phyloP scores from a whole-genome alignment of 768 basidiomycete species.

The Psilocybe cubensis region DNA sequence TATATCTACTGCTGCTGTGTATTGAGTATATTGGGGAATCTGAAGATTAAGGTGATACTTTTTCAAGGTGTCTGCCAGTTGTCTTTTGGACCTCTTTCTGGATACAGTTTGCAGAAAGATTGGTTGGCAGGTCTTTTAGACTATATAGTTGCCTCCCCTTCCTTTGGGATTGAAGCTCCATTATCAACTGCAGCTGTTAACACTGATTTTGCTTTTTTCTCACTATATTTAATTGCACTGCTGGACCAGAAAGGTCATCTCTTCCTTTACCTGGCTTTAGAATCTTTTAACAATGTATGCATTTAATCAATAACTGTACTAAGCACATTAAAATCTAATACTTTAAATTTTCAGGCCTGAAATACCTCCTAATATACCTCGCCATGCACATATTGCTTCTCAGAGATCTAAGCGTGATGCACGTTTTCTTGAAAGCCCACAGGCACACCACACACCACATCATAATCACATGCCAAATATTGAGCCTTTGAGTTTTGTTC shows the following conservation, averaged over 20 bases:
- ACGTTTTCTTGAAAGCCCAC: neutral
- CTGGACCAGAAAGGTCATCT: no score
- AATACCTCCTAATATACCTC: neutral
- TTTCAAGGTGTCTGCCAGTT: neutral
- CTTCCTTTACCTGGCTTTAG: no score
- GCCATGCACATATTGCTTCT: neutral
- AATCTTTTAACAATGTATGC: neutral
- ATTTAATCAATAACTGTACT: no score
- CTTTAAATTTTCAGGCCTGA: neutral
- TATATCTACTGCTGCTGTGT: neutral
- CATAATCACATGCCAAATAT: neutral
- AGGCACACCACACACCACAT: neutral
- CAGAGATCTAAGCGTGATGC: neutral
- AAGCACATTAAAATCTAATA: no score
- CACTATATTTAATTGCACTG: no score
- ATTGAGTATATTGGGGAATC: neutral
- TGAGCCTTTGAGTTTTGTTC: neutral
- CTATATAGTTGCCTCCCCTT: neutral
- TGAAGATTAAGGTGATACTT: neutral
- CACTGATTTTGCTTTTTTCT: neutral
- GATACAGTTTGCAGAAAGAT: neutral
- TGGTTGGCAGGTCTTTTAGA: neutral
- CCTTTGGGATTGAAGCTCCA: neutral
- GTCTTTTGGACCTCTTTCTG: slow-evolving; percentile 3
- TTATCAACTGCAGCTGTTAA: neutral